A percentile compares a stretch with the other conserved stretches of the same genome.
Evolutionary conservation across 2,329 filamentous ascomycete species (phyloP).

Genomic region (Stemphylium beticola): DNA sequence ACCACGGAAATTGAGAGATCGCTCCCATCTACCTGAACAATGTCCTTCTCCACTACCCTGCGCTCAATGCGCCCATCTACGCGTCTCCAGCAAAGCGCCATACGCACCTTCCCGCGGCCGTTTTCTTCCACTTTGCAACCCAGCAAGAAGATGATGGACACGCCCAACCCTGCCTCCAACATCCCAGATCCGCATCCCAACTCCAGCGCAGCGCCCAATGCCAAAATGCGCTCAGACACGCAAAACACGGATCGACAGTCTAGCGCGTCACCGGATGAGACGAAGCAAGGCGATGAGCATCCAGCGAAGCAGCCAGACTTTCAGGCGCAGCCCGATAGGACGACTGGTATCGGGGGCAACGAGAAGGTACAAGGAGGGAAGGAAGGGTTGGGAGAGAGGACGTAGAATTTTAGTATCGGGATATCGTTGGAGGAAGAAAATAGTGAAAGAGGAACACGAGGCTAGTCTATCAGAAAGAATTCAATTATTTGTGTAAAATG

Average conservation of each 20-base stretch:
- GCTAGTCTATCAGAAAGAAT: too few species aligned
- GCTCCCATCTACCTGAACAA: neutral
- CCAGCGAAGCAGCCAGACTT: constrained; percentile 49
- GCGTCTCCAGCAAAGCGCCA: neutral
- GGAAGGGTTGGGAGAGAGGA: constrained; percentile 32
- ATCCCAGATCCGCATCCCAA: constrained; percentile 25
- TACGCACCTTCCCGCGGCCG: neutral
- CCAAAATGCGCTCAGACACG: constrained; percentile 29
- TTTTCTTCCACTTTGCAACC: constrained; percentile 16
- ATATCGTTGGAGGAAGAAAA: neutral
- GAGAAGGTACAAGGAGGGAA: constrained; percentile 43
- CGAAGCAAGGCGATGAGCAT: constrained; percentile 41
- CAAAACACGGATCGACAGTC: constrained; percentile 41
- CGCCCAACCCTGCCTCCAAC: constrained; percentile 24
- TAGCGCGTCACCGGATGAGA: constrained; percentile 36
- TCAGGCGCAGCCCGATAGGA: constrained; percentile 38
- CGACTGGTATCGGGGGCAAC: constrained; percentile 42
- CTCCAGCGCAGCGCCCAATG: constrained; percentile 30
- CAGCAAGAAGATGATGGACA: constrained; percentile 23
- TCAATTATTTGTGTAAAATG: too few species aligned
- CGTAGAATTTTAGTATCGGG: constrained; percentile 1
- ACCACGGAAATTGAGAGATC: neutral
- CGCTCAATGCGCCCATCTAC: constrained; percentile 11
- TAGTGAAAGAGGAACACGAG: too few species aligned
- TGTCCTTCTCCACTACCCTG: neutral